Percentiles rank a stretch among this genome's conserved stretches.
Evolutionary conservation across 148 eudicot genomes (phyloP).

Genomic region (Beta vulgaris): DNA sequence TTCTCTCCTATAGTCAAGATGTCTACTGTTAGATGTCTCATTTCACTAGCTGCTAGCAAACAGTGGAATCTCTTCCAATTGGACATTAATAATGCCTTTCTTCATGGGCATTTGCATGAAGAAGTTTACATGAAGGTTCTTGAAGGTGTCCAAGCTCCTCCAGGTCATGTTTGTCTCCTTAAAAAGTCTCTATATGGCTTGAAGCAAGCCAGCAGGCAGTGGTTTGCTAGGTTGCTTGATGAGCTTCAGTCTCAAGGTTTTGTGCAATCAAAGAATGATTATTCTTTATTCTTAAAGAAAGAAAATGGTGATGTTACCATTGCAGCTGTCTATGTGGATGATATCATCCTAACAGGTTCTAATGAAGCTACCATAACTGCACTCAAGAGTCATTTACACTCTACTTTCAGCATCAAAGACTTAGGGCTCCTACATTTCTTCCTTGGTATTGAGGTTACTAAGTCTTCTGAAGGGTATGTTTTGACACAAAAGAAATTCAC

Average conservation of each 20-base stretch:
- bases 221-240: neutral
- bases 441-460: neutral
- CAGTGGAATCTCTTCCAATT: neutral
- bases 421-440: neutral
- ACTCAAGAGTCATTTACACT: neutral
- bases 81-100: slow-evolving; percentile 2
- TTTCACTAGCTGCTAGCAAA: neutral
- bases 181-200: neutral
- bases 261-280: neutral
- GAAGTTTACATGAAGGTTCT: neutral
- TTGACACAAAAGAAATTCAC: slow-evolving; percentile 1
- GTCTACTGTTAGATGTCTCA: neutral
- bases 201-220: neutral
- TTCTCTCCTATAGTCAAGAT: neutral
- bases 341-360: neutral
- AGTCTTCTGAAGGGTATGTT: neutral
- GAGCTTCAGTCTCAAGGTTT: neutral
- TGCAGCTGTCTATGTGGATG: neutral
- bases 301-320: neutral
- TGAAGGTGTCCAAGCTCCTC: neutral
- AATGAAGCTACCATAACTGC: too few species aligned
- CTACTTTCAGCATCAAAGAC: slow-evolving; percentile 1
- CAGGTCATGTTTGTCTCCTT: neutral
- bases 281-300: neutral
- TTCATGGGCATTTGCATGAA: neutral